A percentile compares a stretch with the other conserved stretches of the same genome.
These are phyloP conservation scores for Nitzschia sp. DNA, from an alignment of 108 stramenopile genomes.

Conservation along the genomic window DNA sequence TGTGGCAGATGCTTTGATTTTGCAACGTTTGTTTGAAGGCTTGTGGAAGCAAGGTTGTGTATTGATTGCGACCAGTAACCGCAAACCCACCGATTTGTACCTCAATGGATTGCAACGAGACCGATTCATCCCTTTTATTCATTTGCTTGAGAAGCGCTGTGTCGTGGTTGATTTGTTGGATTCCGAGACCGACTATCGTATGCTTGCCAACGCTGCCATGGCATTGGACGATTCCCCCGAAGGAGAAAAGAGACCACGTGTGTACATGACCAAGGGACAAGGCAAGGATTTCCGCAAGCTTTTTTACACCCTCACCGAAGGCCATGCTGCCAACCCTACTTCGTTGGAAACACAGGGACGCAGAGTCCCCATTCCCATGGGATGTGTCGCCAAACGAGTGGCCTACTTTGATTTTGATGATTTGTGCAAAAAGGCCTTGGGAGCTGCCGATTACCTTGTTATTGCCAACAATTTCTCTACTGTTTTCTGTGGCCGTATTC, in stretches of 20 bases:
- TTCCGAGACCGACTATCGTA: slow-evolving; percentile 80
- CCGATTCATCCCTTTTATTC: slow-evolving; percentile 95
- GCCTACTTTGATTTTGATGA: slow-evolving; percentile 84
- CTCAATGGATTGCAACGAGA: slow-evolving; percentile 93
- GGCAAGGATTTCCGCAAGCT: slow-evolving; percentile 29
- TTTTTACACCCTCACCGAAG: slow-evolving; percentile 46
- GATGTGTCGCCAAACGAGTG: slow-evolving; percentile 46
- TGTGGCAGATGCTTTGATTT: slow-evolving; percentile 86
- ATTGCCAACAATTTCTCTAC: slow-evolving; percentile 87
- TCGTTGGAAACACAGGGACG: slow-evolving; percentile 67
- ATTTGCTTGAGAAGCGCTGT: slow-evolving; percentile 64
- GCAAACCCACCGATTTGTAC: slow-evolving; percentile 92
- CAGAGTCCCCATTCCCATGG: slow-evolving; percentile 55
- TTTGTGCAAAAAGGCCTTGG: slow-evolving; percentile 82
- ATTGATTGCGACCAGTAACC: slow-evolving; percentile 91
- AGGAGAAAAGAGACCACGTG: not conserved
- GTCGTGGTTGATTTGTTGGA: slow-evolving; percentile 76
- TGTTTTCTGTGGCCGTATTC: slow-evolving; percentile 82
- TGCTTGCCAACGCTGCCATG: slow-evolving; percentile 38
- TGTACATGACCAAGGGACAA: slow-evolving; percentile 25
- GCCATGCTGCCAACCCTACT: slow-evolving; percentile 38
- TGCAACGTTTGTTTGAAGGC: slow-evolving; percentile 73
- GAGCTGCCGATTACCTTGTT: slow-evolving; percentile 90
- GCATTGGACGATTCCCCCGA: not conserved
- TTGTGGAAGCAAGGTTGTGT: slow-evolving; percentile 71